phyloP scores from a whole-genome alignment of 2,329 filamentous ascomycete species.

The Fusarium decemcellulare region DNA sequence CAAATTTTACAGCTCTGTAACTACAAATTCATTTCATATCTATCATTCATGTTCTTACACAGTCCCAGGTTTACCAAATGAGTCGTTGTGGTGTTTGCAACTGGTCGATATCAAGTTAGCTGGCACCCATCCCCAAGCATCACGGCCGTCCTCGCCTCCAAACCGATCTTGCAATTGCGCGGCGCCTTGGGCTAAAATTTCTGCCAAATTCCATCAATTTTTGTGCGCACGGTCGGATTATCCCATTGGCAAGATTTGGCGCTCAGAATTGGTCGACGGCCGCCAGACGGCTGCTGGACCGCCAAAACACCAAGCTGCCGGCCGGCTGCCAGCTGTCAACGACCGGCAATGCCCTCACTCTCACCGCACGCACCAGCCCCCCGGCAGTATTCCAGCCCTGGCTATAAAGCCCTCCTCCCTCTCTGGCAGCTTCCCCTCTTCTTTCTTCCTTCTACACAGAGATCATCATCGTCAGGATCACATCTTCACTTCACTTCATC shows the following conservation, averaged over 20 bases:
- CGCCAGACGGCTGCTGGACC: background rate
- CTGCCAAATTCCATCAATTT: background rate
- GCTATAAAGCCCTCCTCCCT: no score
- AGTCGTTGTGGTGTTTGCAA: background rate
- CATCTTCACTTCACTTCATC: background rate
- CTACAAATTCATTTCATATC: background rate
- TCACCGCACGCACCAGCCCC: background rate
- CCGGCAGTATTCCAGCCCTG: no score
- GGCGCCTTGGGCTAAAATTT: background rate
- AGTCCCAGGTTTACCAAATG: background rate
- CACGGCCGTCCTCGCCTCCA: background rate
- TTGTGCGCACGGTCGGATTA: background rate
- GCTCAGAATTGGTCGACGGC: background rate
- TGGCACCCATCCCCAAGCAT: background rate
- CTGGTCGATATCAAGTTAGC: background rate
- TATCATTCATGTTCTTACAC: background rate
- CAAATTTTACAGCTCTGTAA: no score
- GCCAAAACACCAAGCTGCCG: background rate
- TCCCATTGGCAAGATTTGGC: background rate
- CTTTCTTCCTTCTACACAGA: background rate
- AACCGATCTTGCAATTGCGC: background rate
- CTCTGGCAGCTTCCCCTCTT: background rate
- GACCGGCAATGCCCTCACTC: constrained; percentile 3
- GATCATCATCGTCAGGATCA: background rate
- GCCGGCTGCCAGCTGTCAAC: background rate